Evolutionary conservation across 2,329 filamentous ascomycete species (phyloP), one percentile per base, ranked within the genome.

Genomic region (Aspergillus sp.): DNA sequence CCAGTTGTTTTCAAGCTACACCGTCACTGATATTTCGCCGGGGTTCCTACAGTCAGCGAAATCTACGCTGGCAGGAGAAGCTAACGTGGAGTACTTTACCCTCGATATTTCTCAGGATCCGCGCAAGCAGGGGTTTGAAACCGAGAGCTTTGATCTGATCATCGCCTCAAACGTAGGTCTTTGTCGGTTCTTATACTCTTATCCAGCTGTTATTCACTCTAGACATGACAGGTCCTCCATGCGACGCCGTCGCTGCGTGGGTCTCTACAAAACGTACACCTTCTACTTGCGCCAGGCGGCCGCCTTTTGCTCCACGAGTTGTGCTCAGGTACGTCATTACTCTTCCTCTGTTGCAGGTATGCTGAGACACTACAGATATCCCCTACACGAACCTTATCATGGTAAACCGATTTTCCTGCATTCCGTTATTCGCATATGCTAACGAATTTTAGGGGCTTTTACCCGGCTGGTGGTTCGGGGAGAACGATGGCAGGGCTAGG

Each of bases 291-390:
- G 14, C 62, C 68, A 0, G 66, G 61, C 1, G 70, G 69, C 0
- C 60, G 63, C 24, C 46, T 74, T 0, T 24, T 72, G 1, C 28
- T 71, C 0, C 36, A 63, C 4, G 69, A 74, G 36, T 40, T 63
- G 10, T 26, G 11, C 4, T n/a, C 13, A n/a, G 12, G 25, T 26
- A 14, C 10, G 25, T 26, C 2, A n/a, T n/a, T n/a, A n/a, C n/a
- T n/a, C n/a, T n/a, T n/a, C n/a, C n/a, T n/a, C 22, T n/a, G 8
- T 24, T 24, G 3, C 8, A 24, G 3, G n/a, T 2, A 26, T n/a
- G 13, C 3, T 5, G 13, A 26, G 4, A 26, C 10, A 11, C 7
- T n/a, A 7, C 5, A 14, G 25, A 8, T 2, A 3, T 26, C 25
- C 11, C 25, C 13, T n/a, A 26, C 7, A 7, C 2, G 25, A 26